Base-by-base conservation (phyloP, 768 basidiomycete genomes). In the Lactifluus piperatus region DNA sequence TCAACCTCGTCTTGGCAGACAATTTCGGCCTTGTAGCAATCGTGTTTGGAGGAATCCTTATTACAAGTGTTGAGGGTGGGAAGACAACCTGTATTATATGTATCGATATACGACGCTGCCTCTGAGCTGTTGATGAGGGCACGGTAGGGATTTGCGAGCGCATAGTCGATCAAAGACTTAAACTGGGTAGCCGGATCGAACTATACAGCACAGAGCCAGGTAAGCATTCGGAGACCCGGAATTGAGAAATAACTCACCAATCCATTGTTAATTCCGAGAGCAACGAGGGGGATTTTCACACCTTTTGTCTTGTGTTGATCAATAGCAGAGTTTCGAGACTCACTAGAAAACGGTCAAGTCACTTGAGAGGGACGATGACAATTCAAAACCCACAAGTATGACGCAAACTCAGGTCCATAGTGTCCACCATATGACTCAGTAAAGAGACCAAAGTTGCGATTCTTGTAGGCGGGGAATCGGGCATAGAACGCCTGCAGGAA, bases 1-100 rank as follows among this genome's bases (percentile, higher is more conserved):
- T 82, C 74, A 27, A 75, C 69, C 58, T 71, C 74, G 64, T 81
- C 79, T 66, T 78, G 81, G 70, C 68, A 81, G 34, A 18, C 36
- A n/a, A 66, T 71, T 60, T 81, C 79, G 2, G 81, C 81, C 5
- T 63, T 63, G 0, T 77, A 76, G 63, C 81, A 83, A 2, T 76
- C n/a, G n/a, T n/a, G n/a, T n/a, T n/a, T n/a, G n/a, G n/a, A n/a
- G n/a, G n/a, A n/a, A n/a, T n/a, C n/a, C n/a, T n/a, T 69, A 32
- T 32, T 39, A 62, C 81, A 81, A 4, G 70, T 63, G 2, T 71
- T 72, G 54, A 81, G 80, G 70, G 74, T 74, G 46, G 68, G 73
- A 43, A 70, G 69, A 64, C 81, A 82, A 1, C 77, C 78, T 6
- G 20, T 5, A 16, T 47, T 55, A 24, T 55, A 57, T 18, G 27